Conservation (phyloP, 139 green algal species). For the Zygnema circumcarinatum region DNA sequence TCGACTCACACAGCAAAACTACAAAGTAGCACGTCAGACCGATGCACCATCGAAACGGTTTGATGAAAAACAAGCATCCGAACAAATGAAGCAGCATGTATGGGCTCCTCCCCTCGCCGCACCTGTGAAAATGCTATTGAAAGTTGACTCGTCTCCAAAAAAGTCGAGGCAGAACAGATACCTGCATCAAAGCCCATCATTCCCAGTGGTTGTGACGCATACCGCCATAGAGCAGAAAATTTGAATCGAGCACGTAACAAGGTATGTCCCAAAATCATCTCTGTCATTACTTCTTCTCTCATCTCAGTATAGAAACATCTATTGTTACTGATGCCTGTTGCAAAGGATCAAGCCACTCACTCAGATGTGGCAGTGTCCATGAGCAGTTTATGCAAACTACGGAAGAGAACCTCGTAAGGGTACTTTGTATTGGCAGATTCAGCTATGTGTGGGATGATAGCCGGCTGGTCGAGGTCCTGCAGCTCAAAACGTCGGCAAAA, state of each 20-base stretch:
- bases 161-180: slow-evolving; percentile 96
- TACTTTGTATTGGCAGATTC: slow-evolving; percentile 75
- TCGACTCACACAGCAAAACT: too few species aligned
- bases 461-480: slow-evolving; percentile 76
- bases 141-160: slow-evolving; percentile 83
- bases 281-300: too few species aligned
- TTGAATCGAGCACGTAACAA: too few species aligned
- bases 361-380: slow-evolving; percentile 87
- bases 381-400: slow-evolving; percentile 90
- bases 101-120: too few species aligned
- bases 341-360: too few species aligned
- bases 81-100: too few species aligned
- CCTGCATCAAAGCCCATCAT: slow-evolving; percentile 35
- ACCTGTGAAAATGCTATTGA: slow-evolving; percentile 71
- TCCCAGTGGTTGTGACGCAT: too few species aligned
- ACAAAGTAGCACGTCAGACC: slow-evolving; percentile 67
- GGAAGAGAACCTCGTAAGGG: slow-evolving; percentile 90
- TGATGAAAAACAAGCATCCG: too few species aligned
- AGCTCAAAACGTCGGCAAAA: slow-evolving; percentile 59
- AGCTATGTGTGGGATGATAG: slow-evolving; percentile 87
- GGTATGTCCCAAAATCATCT: too few species aligned
- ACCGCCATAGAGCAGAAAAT: too few species aligned
- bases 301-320: too few species aligned
- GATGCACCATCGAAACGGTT: slow-evolving; percentile 77
- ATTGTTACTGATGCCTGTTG: too few species aligned